A percentile compares a stretch with the other conserved stretches of the same genome.
Evolutionary conservation across 2,329 filamentous ascomycete species (phyloP).

Genomic region (Xylaria polymorpha): DNA sequence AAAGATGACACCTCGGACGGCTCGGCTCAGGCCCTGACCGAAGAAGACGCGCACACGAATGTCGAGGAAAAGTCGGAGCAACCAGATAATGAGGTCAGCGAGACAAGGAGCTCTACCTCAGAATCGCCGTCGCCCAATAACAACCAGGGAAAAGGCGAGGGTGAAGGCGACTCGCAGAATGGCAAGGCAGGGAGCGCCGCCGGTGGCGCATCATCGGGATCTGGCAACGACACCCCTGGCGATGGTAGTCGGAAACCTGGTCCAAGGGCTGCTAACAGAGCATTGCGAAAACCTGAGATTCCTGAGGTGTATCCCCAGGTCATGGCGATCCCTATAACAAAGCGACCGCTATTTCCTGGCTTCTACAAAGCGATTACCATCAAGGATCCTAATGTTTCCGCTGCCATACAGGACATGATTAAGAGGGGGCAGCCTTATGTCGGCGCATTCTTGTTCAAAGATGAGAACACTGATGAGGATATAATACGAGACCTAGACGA

Average conservation of each 20-base stretch:
- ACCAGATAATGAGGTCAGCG: conserved; percentile 60
- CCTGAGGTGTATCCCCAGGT: conserved; percentile 98
- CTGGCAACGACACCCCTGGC: conserved; percentile 66
- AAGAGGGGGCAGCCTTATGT: conserved; percentile 98
- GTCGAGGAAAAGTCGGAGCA: conserved; percentile 60
- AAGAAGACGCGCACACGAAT: conserved; percentile 65
- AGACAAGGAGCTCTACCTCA: conserved; percentile 57
- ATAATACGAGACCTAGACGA: conserved; percentile 90
- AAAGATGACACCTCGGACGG: conserved; percentile 63
- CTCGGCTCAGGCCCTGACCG: conserved; percentile 61
- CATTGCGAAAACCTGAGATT: conserved; percentile 86
- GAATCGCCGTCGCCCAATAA: conserved; percentile 60
- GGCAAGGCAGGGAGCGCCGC: conserved; percentile 70
- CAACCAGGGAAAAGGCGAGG: conserved; percentile 54
- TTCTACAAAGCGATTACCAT: conserved; percentile 99
- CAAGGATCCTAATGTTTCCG: conserved; percentile 88
- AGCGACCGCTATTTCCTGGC: conserved; percentile 92
- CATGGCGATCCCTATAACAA: conserved; percentile 95
- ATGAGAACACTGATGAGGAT: conserved; percentile 93
- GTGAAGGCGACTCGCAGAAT: conserved; percentile 59
- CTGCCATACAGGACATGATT: conserved; percentile 94
- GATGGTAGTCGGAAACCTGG: conserved; percentile 75
- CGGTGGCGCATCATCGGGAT: conserved; percentile 62
- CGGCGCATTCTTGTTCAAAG: conserved; percentile 95
- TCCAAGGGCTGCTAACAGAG: conserved; percentile 75